Base-by-base conservation (phyloP, 164 flowering plant genomes). In the Buxus sempervirens region DNA sequence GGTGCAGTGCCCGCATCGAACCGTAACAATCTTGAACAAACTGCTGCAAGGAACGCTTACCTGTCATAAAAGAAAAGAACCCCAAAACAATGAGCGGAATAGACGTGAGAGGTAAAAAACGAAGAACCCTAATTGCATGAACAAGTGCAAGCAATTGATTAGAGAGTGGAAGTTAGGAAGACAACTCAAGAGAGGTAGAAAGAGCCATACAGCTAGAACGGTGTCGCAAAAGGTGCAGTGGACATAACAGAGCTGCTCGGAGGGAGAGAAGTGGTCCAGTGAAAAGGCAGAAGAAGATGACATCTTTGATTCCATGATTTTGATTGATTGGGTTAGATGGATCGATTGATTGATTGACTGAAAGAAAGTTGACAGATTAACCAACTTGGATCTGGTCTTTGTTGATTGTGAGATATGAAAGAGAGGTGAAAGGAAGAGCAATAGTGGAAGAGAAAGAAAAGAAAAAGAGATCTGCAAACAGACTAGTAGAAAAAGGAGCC, bases 271-370 rank as follows among this genome's bases (percentile, higher is more conserved):
- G 64, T 62, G 72, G 73, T 87, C 91, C 84, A 88, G 82, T 28
- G 87, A 77, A 78, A 82, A 85, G 76, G 85, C 71, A 68, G 93
- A 80, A 66, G 91, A 87, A 70, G 91, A 84, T 62, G 90, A 86
- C 90, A 85, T 86, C 24, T 54, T 81, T 57, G 51, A 54, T 49
- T 62, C 53, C 26, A n/a, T 21, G n/a, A 64, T 38, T 70, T 63
- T 67, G 81, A 71, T 59, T 27, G 76, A 54, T 48, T 59, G 38
- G 38, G 79, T 65, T 57, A 62, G 75, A 22, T 23, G 5, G 62
- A 58, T 74, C n/a, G n/a, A n/a, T n/a, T n/a, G n/a, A n/a, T n/a
- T n/a, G n/a, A 71, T 66, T 58, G 70, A 72, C 64, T 38, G 70
- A 62, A 68, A 69, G n/a, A 75, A 73, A 32, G 7, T 56, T 74